Evolutionary conservation across 352 stramenopile species (phyloP), one percentile per base, ranked within the genome.

Genomic region (Globisporangium paroecandrum): DNA sequence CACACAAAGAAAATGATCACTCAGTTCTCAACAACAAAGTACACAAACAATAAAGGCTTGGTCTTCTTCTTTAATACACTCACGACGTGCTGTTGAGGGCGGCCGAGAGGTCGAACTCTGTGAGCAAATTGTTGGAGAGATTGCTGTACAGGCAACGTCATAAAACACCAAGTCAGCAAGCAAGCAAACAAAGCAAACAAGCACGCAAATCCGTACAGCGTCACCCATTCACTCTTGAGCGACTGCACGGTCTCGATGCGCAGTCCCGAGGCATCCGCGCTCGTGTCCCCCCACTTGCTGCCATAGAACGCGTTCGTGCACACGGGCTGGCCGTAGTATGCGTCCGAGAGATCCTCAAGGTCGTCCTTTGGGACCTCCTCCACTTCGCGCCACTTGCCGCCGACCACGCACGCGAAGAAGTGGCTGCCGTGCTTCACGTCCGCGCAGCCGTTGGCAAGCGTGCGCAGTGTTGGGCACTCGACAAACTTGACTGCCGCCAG

Each of bases 121-220:
- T 66, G 36, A 71, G 59, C 51, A 58, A 43, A 34, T 71, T 71
- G 53, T 43, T 38, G 1, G 66, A 71, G 24, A 71, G 41, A 41
- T 71, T 53, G 12, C 66, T 71, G 24, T 15, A n/a, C 22, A 49
- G 8, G 22, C 36, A 25, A 46, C 46, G 13, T 43, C 3, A 34
- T 6, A 56, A 47, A 27, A 20, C 24, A 53, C 24, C 18, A 41
- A 18, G 3, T 51, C 24, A 22, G 7, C 15, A 67, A 18, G 24
- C 8, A 43, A 43, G 15, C n/a, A 41, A 49, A n/a, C 6, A 29
- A 6, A 67, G 6, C n/a, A 61, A 18, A 15, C 18, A 54, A 38
- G 1, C 15, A 24, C 13, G 18, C 4, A 7, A 10, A 18, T 24
- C 3, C 65, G 46, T 61, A 71, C 66, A 71, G 36, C 8, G 20